Base-by-base conservation (phyloP, 768 basidiomycete genomes). In the Phylloporus scabripes region DNA sequence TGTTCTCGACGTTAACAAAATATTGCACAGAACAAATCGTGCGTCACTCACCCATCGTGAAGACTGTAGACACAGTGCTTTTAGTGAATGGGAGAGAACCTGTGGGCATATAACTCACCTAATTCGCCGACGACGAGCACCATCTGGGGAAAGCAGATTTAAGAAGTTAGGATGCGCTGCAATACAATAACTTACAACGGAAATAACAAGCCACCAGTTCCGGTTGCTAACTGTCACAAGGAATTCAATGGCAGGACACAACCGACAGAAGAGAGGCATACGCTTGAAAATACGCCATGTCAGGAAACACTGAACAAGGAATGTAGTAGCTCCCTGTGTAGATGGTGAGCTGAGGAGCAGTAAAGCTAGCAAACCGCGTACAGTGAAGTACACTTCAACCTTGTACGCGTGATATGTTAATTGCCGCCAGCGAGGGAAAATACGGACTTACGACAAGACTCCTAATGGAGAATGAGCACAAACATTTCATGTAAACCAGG, bases 251-350 rank as follows among this genome's bases (percentile, higher is more conserved):
- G 31, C 36, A 34, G 28, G 8, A 11, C 5, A 17, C n/a, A 15
- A 5, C 7, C 12, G 45, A 37, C 1, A 14, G 38, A 18, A 7
- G 11, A n/a, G 24, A 34, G 36, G 64, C 75, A 44, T 57, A 78
- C 75, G 57, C 42, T 63, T 70, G 68, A 74, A 82, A 3, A 82
- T 67, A 1, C 80, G 76, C 53, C 71, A 62, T 0, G 70, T 59
- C 50, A 80, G 70, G 63, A 81, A 82, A 33, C 75, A 71, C 64
- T 82, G 81, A 6, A 81, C 80, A 18, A 79, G 60, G 36, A 72
- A 64, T 5, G 72, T 76, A 11, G 76, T 79, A 17, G 78, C 58
- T 26, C 70, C 55, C 62, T 63, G 29, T 11, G 31, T 14, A 14
- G 7, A 18, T 38, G 21, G 44, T 62, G 28, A 56, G 31, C 7